A percentile compares a stretch with the other conserved stretches of the same genome.
These are phyloP conservation scores for Sporothrix curviconia DNA, from an alignment of 2,329 filamentous ascomycete genomes.

Conservation along the genomic window DNA sequence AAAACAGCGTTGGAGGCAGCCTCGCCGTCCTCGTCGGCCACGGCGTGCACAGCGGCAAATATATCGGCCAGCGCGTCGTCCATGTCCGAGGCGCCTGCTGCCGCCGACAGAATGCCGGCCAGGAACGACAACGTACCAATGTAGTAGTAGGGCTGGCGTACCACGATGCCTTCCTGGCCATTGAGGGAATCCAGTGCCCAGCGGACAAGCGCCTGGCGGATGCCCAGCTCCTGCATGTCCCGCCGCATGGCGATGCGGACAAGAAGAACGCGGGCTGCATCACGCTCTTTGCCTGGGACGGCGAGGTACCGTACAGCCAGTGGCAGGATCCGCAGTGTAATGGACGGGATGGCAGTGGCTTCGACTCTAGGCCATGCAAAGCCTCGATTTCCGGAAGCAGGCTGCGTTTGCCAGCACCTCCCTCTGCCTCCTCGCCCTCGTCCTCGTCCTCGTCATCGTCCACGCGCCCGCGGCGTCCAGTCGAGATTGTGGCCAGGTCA, in stretches of 20 bases:
- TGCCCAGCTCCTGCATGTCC: constrained; percentile 76
- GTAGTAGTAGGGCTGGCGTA: constrained; percentile 60
- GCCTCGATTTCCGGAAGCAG: constrained; percentile 37
- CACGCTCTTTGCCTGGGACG: constrained; percentile 76
- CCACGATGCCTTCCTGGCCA: constrained; percentile 18
- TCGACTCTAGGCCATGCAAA: constrained; percentile 43
- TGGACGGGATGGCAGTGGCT: constrained; percentile 54
- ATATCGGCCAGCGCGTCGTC: constrained; percentile 58
- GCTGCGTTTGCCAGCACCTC: constrained; percentile 35
- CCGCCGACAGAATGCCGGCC: constrained; percentile 61
- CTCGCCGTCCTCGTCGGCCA: constrained; percentile 41
- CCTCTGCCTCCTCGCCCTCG: constrained; percentile 23
- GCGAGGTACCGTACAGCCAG: constrained; percentile 66
- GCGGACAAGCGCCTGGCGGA: constrained; percentile 60
- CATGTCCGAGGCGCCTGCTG: constrained; percentile 69
- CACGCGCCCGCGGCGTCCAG: constrained; percentile 21
- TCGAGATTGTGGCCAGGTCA: constrained; percentile 79
- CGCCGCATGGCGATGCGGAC: constrained; percentile 74
- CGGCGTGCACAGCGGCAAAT: constrained; percentile 56
- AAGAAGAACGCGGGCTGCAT: constrained; percentile 77
- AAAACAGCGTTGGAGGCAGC: constrained; percentile 35
- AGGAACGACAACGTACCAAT: constrained; percentile 77
- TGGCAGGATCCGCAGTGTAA: constrained; percentile 64
- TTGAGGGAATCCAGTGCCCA: constrained; percentile 63
- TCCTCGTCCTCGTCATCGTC: constrained; percentile 15